Percentiles rank a stretch among this genome's conserved stretches.
These are phyloP conservation scores for Eutrema japonicum DNA, from an alignment of 345 rosid species.

Conservation along the genomic window DNA sequence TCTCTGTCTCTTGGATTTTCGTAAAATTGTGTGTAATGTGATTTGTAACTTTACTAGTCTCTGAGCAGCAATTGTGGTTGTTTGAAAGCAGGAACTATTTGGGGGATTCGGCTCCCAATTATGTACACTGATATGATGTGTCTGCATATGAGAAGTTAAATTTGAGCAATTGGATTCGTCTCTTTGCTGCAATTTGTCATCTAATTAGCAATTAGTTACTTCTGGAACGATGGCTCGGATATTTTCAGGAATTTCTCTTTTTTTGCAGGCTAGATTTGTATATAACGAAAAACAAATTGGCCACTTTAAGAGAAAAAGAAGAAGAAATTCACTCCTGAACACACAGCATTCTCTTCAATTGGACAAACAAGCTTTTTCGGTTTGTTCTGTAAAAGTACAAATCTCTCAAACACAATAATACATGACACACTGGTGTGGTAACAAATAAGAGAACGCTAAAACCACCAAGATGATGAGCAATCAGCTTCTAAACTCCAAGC, in stretches of 20 bases:
- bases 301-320: not conserved
- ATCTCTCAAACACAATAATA: not conserved
- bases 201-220: not conserved
- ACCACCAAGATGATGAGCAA: constrained; percentile 38
- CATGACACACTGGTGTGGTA: not conserved
- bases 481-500: constrained; percentile 18
- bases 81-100: constrained; percentile 17
- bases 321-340: not conserved
- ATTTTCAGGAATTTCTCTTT: not conserved
- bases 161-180: constrained; percentile 4
- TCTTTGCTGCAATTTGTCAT: not conserved
- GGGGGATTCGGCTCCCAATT: not conserved
- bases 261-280: not conserved
- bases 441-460: not conserved
- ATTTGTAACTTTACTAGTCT: constrained; percentile 17
- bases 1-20: constrained; percentile 11
- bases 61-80: constrained; percentile 23
- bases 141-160: not conserved
- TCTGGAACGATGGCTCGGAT: not conserved
- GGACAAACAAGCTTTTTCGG: constrained; percentile 3
- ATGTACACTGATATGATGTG: constrained; percentile 14
- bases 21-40: constrained; percentile 15
- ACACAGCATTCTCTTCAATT: constrained; percentile 5
- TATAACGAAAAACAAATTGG: not conserved
- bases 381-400: not conserved